Evolutionary conservation across 345 rosid genomes (phyloP).

Genomic region (Aquilaria yunnanensis): DNA sequence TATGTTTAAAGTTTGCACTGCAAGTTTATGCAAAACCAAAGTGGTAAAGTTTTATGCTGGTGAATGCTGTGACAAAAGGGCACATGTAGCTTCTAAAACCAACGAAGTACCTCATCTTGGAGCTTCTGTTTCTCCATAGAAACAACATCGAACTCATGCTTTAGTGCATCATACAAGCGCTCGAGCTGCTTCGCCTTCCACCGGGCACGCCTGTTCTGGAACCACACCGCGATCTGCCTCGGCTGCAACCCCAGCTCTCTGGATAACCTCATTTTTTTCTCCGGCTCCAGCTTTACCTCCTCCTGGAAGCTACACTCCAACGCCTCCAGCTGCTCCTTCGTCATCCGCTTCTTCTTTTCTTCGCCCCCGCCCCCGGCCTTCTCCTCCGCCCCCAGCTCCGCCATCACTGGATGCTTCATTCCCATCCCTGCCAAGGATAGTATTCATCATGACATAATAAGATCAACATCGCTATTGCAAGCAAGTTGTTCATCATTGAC

Average conservation of each 20-base stretch:
- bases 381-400: constrained; percentile 29
- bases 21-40: not conserved
- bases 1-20: not conserved
- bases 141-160: constrained; percentile 54
- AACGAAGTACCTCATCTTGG: constrained; percentile 63
- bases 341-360: constrained; percentile 70
- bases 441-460: no score
- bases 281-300: constrained; percentile 75
- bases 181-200: constrained; percentile 91
- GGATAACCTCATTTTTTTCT: constrained; percentile 75
- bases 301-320: constrained; percentile 83
- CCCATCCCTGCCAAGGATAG: constrained; percentile 35
- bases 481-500: not conserved
- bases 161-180: constrained; percentile 61
- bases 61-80: not conserved
- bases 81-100: no score
- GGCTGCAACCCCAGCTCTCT: constrained; percentile 85
- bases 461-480: no score
- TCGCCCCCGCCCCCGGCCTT: constrained; percentile 30
- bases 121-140: constrained; percentile 64
- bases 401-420: constrained; percentile 36
- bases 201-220: constrained; percentile 80
- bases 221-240: constrained; percentile 88
- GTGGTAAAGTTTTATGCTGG: not conserved
- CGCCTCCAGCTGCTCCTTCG: constrained; percentile 58